Conservation (phyloP, 75 land plant species). For the Pseudotsuga menziesii region DNA sequence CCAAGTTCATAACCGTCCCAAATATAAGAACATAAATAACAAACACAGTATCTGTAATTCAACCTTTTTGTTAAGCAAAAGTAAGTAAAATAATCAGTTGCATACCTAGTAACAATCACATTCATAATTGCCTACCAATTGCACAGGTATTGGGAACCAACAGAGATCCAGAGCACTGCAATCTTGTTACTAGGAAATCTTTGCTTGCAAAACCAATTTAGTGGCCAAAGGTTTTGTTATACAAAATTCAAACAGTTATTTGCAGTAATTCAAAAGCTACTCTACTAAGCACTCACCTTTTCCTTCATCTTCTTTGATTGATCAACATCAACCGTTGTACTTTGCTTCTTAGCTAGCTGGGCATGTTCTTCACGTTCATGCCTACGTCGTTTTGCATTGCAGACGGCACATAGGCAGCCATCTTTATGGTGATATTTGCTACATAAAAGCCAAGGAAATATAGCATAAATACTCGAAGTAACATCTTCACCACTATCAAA, state of each 20-base stretch:
- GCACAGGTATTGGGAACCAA: not conserved
- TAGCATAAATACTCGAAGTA: not conserved
- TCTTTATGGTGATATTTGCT: conserved; percentile 60
- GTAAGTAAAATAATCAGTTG: no score
- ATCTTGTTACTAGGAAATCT: not conserved
- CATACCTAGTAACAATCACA: no score
- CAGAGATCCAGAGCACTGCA: not conserved
- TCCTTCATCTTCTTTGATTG: not conserved
- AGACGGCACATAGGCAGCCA: conserved; percentile 80
- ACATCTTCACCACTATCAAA: not conserved
- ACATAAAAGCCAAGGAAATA: conserved; percentile 3
- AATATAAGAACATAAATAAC: no score
- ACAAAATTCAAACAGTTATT: not conserved
- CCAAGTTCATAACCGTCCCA: no score
- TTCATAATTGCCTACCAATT: not conserved
- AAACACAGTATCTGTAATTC: no score
- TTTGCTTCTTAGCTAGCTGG: conserved; percentile 8
- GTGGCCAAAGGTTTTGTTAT: not conserved
- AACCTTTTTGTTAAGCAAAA: no score
- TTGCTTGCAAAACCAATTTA: conserved; percentile 8
- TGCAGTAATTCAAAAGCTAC: not conserved
- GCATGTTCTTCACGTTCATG: conserved; percentile 46
- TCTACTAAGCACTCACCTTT: conserved; percentile 11
- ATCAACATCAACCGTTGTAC: not conserved
- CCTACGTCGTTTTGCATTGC: conserved; percentile 61